Evolutionary conservation across 352 stramenopile species (phyloP), one percentile per base, ranked within the genome.

Genomic region (Aphanomyces stellatus): DNA sequence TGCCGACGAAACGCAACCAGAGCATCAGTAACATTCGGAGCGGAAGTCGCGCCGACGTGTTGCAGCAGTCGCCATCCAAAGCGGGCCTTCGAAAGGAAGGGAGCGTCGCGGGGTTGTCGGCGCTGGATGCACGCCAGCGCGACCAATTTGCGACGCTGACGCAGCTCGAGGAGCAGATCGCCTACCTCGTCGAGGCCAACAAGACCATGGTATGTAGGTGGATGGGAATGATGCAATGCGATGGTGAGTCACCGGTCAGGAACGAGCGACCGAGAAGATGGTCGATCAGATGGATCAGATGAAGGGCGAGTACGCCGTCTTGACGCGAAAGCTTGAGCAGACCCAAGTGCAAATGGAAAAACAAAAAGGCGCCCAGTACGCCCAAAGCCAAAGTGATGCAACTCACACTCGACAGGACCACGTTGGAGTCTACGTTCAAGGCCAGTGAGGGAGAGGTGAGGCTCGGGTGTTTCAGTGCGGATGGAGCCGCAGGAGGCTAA

Each of bases 231-330:
- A 22, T 34, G 1, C 8, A 4, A 15, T 10, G 8, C 28, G 7
- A 8, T 60, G 22, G 0, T 60, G 6, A 27, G 1, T 25, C 19
- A 4, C 22, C 19, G 33, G 42, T 17, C 41, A 67, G 60, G 60
- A 67, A 53, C 27, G 37, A n/a, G 60, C 41, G 33, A 59, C 48
- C 2, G 31, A 2, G 3, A 59, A 59, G 19, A 59, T 67, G 60
- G 6, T 57, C 6, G 60, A 67, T 15, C 41, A 57, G 17, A 67
- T 67, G 5, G 43, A 67, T 15, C 24, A 56, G 22, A 41, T 67
- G 17, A 25, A 57, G 27, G 31, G 17, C 19, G 60, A 67, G 15
- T 13, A 43, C 5, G 28, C 37, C 3, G 24, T 11, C 7, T 27
- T 67, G 17, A 3, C 17, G 31, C 43, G 49, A 42, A 67, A 67